These are phyloP conservation scores for Beauveria pseudobassiana DNA, from an alignment of 2,329 filamentous ascomycete species.

Conservation along the genomic window DNA sequence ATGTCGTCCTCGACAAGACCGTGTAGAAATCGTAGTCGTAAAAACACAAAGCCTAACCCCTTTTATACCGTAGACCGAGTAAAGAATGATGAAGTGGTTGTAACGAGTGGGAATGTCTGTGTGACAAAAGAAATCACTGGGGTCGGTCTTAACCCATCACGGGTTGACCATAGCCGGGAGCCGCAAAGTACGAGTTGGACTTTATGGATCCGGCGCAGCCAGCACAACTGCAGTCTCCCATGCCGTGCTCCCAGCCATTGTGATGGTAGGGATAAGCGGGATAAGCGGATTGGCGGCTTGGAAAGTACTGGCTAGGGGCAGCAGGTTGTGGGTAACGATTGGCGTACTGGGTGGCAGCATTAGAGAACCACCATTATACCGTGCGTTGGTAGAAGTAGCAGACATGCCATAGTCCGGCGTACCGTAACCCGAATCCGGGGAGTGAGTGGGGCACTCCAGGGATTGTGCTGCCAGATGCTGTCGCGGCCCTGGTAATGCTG, in stretches of 20 bases:
- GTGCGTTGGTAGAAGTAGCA: slow-evolving; percentile 45
- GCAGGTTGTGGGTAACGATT: slow-evolving; percentile 37
- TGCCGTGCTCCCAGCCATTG: slow-evolving; percentile 43
- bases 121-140: slow-evolving; percentile 17
- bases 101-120: slow-evolving; percentile 17
- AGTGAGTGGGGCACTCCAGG: slow-evolving; percentile 44
- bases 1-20: slow-evolving; percentile 25
- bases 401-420: slow-evolving; percentile 53
- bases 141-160: slow-evolving; percentile 41
- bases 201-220: slow-evolving; percentile 40
- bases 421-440: slow-evolving; percentile 56
- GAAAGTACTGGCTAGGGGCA: slow-evolving; percentile 33
- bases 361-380: slow-evolving; percentile 50
- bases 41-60: slow-evolving; percentile 18
- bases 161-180: slow-evolving; percentile 44
- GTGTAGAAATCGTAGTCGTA: slow-evolving; percentile 26
- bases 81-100: slow-evolving; percentile 6
- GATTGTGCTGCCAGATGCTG: slow-evolving; percentile 36
- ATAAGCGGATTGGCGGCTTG: slow-evolving; percentile 36
- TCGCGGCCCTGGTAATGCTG: slow-evolving; percentile 39
- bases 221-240: slow-evolving; percentile 42
- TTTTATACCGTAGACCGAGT: slow-evolving; percentile 20
- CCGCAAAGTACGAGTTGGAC: slow-evolving; percentile 39
- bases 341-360: slow-evolving; percentile 35
- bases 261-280: slow-evolving; percentile 34